Conservation (phyloP, 116 monocot species). For the Cymodocea nodosa region DNA sequence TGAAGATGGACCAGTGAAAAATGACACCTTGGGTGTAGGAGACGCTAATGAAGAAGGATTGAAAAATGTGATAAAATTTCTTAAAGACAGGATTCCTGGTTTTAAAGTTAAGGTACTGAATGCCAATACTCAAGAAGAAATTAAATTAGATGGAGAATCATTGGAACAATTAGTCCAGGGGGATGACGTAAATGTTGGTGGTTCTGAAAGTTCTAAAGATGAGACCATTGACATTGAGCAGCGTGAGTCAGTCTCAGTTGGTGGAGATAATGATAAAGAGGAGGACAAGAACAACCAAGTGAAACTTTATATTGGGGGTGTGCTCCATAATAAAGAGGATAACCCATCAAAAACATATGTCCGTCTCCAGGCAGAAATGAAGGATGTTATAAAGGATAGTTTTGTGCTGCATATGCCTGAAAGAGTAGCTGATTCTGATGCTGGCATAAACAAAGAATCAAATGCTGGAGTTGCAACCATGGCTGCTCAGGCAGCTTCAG, state of each 20-base stretch:
- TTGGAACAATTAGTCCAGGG: conserved; percentile 45
- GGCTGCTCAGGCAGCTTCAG: conserved; percentile 57
- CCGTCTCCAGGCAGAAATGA: conserved; percentile 67
- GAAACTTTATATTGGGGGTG: conserved; percentile 68
- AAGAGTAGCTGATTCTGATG: conserved; percentile 26
- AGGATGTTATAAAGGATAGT: conserved; percentile 37
- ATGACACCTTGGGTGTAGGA: conserved; percentile 15
- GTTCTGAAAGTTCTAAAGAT: conserved; percentile 28
- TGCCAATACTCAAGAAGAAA: conserved; percentile 36
- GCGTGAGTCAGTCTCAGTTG: conserved; percentile 21
- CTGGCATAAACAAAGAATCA: conserved; percentile 27
- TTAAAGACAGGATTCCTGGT: conserved; percentile 73
- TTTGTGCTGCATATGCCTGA: conserved; percentile 56
- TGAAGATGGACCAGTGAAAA: conserved; percentile 9
- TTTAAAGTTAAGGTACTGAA: conserved; percentile 72
- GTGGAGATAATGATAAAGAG: conserved; percentile 29
- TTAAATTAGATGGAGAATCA: conserved; percentile 39
- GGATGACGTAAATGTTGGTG: conserved; percentile 29
- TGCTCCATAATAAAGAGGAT: conserved; percentile 77
- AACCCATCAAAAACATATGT: conserved; percentile 36
- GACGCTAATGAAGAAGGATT: conserved; percentile 61
- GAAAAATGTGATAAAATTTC: conserved; percentile 58
- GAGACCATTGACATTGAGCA: conserved; percentile 27
- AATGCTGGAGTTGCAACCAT: conserved; percentile 59
- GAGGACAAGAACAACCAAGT: conserved; percentile 17